A percentile compares a stretch with the other conserved stretches of the same genome.
Conservation (phyloP, 2,329 filamentous ascomycete species). For the Cadophora malorum region DNA sequence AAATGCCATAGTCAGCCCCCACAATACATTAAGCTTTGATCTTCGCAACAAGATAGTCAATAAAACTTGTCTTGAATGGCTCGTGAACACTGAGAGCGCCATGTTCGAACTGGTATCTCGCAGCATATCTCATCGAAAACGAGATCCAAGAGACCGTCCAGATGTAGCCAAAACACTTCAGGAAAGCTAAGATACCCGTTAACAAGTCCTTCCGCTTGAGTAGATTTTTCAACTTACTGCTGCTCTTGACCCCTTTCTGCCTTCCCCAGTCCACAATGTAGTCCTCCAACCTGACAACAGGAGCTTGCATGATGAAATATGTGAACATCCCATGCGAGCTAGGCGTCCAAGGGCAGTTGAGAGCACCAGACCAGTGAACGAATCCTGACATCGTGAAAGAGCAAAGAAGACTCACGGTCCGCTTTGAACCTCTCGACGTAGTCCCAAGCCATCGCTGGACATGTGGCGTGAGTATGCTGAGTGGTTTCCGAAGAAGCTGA, state of each 20-base stretch:
- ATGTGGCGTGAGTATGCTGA: conserved; percentile 14
- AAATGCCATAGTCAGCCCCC: too few relatives aligned
- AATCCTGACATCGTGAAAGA: conserved; percentile 21
- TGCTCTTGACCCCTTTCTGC: conserved; percentile 2
- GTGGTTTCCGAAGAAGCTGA: conserved; percentile 18
- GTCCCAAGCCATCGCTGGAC: conserved; percentile 5
- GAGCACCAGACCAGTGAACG: conserved; percentile 18
- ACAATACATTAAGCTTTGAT: background rate
- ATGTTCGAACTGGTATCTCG: conserved; percentile 24
- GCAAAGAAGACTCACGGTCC: conserved; percentile 10
- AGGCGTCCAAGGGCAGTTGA: conserved; percentile 22
- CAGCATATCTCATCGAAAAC: conserved; percentile 24
- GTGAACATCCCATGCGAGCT: conserved; percentile 23
- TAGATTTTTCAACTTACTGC: conserved; percentile 3
- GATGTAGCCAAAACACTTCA: conserved; percentile 18
- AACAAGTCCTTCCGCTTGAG: background rate
- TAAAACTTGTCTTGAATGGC: conserved; percentile 1
- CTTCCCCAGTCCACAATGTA: conserved; percentile 18
- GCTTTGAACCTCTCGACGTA: conserved; percentile 1
- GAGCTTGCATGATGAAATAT: conserved; percentile 25
- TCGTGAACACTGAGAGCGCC: conserved; percentile 12
- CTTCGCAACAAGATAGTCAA: background rate
- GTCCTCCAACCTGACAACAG: conserved; percentile 21
- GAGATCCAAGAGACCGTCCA: conserved; percentile 24
- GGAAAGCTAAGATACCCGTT: background rate